Evolutionary conservation across 495 filamentous ascomycete genomes (phyloP), one percentile per base, ranked within the genome.

Genomic region (Paragyromitra xinjiangensis): DNA sequence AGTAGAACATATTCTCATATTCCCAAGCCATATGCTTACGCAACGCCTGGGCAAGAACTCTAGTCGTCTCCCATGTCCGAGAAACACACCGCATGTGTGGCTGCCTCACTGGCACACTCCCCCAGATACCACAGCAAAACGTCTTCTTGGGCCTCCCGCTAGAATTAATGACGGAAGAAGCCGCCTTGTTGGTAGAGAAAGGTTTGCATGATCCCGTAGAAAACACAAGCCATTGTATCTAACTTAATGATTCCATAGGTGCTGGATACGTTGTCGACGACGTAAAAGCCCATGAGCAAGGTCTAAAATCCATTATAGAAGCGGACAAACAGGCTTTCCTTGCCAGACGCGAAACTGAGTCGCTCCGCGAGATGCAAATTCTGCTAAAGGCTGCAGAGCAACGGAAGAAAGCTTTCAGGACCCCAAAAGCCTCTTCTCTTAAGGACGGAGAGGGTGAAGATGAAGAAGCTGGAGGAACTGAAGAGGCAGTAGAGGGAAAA

Each of bases 81-180:
- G 89, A 90, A 42, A 86, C 89, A 79, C 87, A 98, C 84, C 90
- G 94, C 83, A 96, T 97, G 80, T 93, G 92, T 80, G 94, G 94
- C 64, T 92, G 95, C 26, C 85, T 98, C 61, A 91, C 91, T 59
- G 95, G 95, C 53, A 92, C 91, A 2, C 89, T 98, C 51, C 94
- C 96, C 2, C 95, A 97, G 84, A 89, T 91, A 53, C 94, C 95
- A 6, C 93, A 95, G 79, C 95, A 99, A 83, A 99, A 98, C 86
- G 87, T 97, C 64, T 98, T 98, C 83, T 87, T 94, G 71, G 93
- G 95, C 22, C 84, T 98, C 45, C 95, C 95, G 1, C 81, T 98
- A 48, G 91, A 97, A 85, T 85, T 99, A 51, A 93, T 95, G 88
- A 90, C 92, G 0, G 95, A 98, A 83, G 95, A 99, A 85, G 94